A percentile compares a stretch with the other conserved stretches of the same genome.
Evolutionary conservation across 176 grass and related monocot genomes (phyloP).

Genomic region (Zoysia pacifica): DNA sequence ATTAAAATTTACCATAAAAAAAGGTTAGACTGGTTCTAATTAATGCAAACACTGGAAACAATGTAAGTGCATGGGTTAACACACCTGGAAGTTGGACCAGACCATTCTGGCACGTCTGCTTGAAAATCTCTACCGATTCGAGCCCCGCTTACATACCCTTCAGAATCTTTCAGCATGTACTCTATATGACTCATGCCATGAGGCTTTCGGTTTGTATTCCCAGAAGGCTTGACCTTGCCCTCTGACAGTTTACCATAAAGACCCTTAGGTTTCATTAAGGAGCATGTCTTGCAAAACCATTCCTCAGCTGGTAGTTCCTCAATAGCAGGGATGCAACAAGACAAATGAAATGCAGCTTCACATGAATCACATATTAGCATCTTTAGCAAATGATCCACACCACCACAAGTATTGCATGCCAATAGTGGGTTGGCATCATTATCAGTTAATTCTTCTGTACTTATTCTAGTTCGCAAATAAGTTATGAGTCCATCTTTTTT

Average conservation of each 20-base stretch:
- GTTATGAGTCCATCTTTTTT: constrained; percentile 60
- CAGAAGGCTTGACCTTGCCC: constrained; percentile 39
- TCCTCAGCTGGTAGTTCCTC: constrained; percentile 44
- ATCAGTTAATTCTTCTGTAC: constrained; percentile 32
- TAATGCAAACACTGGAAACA: constrained; percentile 29
- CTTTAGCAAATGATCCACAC: constrained; percentile 53
- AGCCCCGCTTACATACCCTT: constrained; percentile 64
- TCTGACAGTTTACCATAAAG: constrained; percentile 44
- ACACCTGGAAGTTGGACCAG: constrained; percentile 55
- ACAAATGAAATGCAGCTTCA: constrained; percentile 84
- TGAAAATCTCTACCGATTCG: constrained; percentile 81
- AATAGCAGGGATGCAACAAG: constrained; percentile 61
- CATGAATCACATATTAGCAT: constrained; percentile 94
- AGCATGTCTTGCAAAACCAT: constrained; percentile 83
- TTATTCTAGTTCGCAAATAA: constrained; percentile 31
- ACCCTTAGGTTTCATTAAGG: constrained; percentile 49
- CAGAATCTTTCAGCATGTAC: constrained; percentile 61
- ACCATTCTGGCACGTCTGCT: constrained; percentile 84
- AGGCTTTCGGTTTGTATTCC: constrained; percentile 44
- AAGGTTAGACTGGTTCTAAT: constrained; percentile 31
- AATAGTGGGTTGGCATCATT: constrained; percentile 44
- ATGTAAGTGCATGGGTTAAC: constrained; percentile 35
- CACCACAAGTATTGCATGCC: constrained; percentile 61
- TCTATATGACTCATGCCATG: constrained; percentile 61
- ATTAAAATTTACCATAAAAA: constrained; percentile 21